Conservation (phyloP, 352 stramenopile genomes). For the Globisporangium ultimum region DNA sequence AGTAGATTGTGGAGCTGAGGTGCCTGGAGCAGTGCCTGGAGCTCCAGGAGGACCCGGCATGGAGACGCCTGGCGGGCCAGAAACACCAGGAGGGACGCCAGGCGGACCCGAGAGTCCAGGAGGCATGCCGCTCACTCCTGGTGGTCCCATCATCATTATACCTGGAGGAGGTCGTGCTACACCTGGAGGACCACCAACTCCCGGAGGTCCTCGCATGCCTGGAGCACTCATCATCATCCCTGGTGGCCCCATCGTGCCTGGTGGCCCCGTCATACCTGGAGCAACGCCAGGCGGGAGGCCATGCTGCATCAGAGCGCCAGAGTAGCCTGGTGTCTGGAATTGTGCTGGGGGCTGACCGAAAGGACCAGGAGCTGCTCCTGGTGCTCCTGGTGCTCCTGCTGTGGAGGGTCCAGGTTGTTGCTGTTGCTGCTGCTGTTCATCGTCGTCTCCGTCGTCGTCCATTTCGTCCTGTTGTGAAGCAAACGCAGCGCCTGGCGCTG, state of each 20-base stretch:
- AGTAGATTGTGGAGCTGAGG: constrained; percentile 1
- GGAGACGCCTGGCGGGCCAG: constrained; percentile 2
- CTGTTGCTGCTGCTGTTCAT: constrained; percentile 6
- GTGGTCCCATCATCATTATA: constrained; percentile 25
- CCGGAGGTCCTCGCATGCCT: constrained; percentile 15
- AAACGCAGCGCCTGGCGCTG: constrained; percentile 17
- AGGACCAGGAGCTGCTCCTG: constrained; percentile 1
- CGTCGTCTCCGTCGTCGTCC: constrained; percentile 41
- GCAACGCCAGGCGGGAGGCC: constrained; percentile 8
- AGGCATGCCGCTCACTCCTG: constrained; percentile 19
- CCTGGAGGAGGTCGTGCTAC: constrained; percentile 14
- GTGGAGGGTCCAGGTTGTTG: not conserved
- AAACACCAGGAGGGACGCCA: not conserved
- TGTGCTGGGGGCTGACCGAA: constrained; percentile 10
- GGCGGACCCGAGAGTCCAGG: not conserved
- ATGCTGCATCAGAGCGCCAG: constrained; percentile 5
- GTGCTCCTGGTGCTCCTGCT: not conserved
- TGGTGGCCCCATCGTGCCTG: constrained; percentile 21
- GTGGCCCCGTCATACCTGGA: constrained; percentile 16
- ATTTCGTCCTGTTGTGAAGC: constrained; percentile 35
- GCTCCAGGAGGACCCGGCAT: constrained; percentile 8
- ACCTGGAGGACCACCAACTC: constrained; percentile 30
- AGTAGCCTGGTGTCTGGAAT: constrained; percentile 3
- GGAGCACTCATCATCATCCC: constrained; percentile 17
- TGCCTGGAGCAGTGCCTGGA: constrained; percentile 4